Evolutionary conservation across 441 rosid species (phyloP).

Genomic region (Raphanus hybrid): DNA sequence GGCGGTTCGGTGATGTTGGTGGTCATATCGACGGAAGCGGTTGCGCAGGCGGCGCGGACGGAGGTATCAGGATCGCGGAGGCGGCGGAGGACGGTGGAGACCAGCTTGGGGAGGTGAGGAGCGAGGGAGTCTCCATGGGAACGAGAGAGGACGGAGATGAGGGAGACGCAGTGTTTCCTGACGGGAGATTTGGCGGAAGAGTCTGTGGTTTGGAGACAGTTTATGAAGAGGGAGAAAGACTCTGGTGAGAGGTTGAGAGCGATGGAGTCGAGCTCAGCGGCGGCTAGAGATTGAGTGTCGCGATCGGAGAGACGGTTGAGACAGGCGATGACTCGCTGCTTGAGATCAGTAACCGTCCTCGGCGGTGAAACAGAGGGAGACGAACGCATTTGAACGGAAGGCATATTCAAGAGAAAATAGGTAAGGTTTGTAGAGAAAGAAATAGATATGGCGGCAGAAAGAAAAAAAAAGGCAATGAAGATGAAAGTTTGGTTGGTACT

Average conservation of each 20-base stretch:
- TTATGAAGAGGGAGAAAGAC: constrained; percentile 66
- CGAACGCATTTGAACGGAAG: constrained; percentile 41
- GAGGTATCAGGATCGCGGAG: constrained; percentile 86
- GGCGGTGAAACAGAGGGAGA: constrained; percentile 36
- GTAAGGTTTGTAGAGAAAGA: not conserved
- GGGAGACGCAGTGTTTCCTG: constrained; percentile 79
- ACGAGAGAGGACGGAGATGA: constrained; percentile 66
- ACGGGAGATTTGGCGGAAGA: constrained; percentile 77
- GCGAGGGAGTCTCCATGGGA: constrained; percentile 78
- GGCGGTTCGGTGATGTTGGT: constrained; percentile 57
- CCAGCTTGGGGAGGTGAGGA: constrained; percentile 76
- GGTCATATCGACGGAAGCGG: constrained; percentile 69
- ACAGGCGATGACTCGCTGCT: constrained; percentile 70
- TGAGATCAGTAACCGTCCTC: constrained; percentile 56
- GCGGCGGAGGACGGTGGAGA: constrained; percentile 71
- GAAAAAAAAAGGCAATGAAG: constrained; percentile 4
- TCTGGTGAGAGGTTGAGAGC: constrained; percentile 61
- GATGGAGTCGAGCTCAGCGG: constrained; percentile 80
- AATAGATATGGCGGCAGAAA: constrained; percentile 38
- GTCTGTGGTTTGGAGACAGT: constrained; percentile 77
- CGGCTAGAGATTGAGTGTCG: constrained; percentile 71
- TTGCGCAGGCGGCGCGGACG: constrained; percentile 81
- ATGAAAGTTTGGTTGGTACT: constrained; percentile 32
- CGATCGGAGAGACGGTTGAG: constrained; percentile 93
- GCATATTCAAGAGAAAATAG: constrained; percentile 4